Conservation (phyloP, 768 basidiomycete species). For the Rhodosporidiobolus odoratus region DNA sequence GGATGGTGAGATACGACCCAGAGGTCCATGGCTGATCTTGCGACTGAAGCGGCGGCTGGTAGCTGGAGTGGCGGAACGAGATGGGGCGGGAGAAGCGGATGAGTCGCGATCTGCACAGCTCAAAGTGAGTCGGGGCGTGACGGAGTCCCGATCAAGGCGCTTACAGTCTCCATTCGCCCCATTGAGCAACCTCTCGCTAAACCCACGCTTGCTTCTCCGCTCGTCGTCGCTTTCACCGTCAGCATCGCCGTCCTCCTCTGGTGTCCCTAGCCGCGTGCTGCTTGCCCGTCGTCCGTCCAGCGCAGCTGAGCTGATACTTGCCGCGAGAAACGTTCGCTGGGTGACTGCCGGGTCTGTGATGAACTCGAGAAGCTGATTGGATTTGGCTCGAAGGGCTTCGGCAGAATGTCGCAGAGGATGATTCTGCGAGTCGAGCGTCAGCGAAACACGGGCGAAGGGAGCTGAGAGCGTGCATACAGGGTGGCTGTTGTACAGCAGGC, state of each 20-base stretch:
- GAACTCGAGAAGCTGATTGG: constrained; percentile 76
- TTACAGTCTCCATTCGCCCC: constrained; percentile 28
- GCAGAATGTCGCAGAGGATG: constrained; percentile 84
- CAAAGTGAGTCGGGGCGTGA: neutral
- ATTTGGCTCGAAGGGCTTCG: constrained; percentile 71
- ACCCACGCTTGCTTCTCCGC: constrained; percentile 18
- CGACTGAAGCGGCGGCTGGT: constrained; percentile 2
- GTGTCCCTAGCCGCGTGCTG: constrained; percentile 23
- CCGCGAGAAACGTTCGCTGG: constrained; percentile 16
- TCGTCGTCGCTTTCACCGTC: constrained; percentile 37
- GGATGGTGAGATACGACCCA: constrained; percentile 22
- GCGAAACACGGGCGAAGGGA: neutral
- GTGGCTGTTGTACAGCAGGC: constrained; percentile 81
- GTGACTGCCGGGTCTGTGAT: constrained; percentile 64
- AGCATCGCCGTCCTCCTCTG: constrained; percentile 30
- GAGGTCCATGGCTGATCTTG: constrained; percentile 19
- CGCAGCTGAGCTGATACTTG: constrained; percentile 2
- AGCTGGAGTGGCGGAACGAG: constrained; percentile 12
- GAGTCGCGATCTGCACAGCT: constrained; percentile 11
- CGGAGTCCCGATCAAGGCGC: neutral
- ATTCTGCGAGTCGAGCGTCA: constrained; percentile 52
- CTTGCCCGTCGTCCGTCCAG: neutral
- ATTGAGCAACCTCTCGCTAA: constrained; percentile 22
- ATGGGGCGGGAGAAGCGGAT: constrained; percentile 25
- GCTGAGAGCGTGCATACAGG: constrained; percentile 59